Conservation (phyloP, 768 basidiomycete genomes). For the Mycena amicta region DNA sequence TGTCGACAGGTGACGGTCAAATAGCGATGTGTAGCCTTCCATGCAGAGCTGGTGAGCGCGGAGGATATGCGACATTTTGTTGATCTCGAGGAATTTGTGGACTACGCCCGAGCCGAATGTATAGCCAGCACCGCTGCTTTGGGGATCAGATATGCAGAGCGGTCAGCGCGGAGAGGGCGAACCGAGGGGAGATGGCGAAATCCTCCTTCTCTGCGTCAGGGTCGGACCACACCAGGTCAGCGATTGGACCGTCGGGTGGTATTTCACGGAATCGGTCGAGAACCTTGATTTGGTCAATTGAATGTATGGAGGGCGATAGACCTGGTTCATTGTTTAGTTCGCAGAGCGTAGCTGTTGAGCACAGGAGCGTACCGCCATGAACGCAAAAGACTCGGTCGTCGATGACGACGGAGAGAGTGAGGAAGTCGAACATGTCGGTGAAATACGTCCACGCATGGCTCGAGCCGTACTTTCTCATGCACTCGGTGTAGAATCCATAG, state of each 20-base stretch:
- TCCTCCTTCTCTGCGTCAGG: conserved; percentile 99
- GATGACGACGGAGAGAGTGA: conserved; percentile 96
- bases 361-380: conserved; percentile 85
- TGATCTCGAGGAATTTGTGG: conserved; percentile 94
- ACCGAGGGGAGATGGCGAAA: conserved; percentile 98
- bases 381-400: conserved; percentile 99
- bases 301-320: conserved; percentile 96
- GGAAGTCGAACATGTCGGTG: conserved; percentile 99
- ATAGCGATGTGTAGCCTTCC: conserved; percentile 98
- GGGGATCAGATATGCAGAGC: conserved; percentile 24
- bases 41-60: conserved; percentile 99
- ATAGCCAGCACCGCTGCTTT: conserved; percentile 89
- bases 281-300: conserved; percentile 99
- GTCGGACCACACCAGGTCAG: conserved; percentile 99
- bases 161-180: conserved; percentile 27
- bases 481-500: conserved; percentile 99
- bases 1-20: conserved; percentile 92
- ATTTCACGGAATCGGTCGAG: conserved; percentile 99
- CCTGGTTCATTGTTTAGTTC: conserved; percentile 48
- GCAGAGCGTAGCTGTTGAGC: conserved; percentile 12
- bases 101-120: conserved; percentile 98
- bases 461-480: conserved; percentile 94
- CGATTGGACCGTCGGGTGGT: conserved; percentile 99
- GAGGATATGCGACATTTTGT: conserved; percentile 95
- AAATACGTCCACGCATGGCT: conserved; percentile 99